These are phyloP conservation scores for Diutina catenulata DNA, from an alignment of 1,139 yeast genomes.

Conservation along the genomic window DNA sequence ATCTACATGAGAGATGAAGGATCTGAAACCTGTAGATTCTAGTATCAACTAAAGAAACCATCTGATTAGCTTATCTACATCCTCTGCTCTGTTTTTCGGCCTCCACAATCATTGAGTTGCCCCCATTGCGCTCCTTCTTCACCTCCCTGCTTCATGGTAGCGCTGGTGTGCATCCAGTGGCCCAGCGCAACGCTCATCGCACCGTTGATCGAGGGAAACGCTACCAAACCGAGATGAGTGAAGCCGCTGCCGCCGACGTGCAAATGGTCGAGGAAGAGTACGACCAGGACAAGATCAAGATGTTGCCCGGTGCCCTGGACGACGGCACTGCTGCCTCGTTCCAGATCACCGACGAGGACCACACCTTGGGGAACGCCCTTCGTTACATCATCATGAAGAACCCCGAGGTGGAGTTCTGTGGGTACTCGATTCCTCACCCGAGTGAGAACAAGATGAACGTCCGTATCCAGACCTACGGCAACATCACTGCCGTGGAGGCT, in stretches of 20 bases:
- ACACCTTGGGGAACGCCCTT: slow-evolving; percentile 86
- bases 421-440: slow-evolving; percentile 98
- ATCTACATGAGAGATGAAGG: too few relatives aligned
- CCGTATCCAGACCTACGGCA: slow-evolving; percentile 89
- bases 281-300: slow-evolving; percentile 39
- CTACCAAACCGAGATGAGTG: background rate
- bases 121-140: background rate
- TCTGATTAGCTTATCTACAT: too few relatives aligned
- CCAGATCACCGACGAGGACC: slow-evolving; percentile 88
- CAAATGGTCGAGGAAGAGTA: slow-evolving; percentile 23
- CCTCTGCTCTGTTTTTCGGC: background rate
- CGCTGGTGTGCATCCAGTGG: background rate
- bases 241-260: slow-evolving; percentile 13
- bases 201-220: background rate
- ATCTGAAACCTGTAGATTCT: too few relatives aligned
- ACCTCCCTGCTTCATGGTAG: background rate
- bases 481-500: slow-evolving; percentile 84
- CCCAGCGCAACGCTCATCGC: background rate
- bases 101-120: background rate
- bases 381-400: slow-evolving; percentile 94
- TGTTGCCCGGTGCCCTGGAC: slow-evolving; percentile 85
- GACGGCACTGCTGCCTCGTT: slow-evolving; percentile 95
- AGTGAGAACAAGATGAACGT: slow-evolving; percentile 83
- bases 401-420: slow-evolving; percentile 96
- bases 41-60: too few relatives aligned